phyloP scores from a whole-genome alignment of 2,329 filamentous ascomycete genomes.

The Raffaelea ambrosiae region DNA sequence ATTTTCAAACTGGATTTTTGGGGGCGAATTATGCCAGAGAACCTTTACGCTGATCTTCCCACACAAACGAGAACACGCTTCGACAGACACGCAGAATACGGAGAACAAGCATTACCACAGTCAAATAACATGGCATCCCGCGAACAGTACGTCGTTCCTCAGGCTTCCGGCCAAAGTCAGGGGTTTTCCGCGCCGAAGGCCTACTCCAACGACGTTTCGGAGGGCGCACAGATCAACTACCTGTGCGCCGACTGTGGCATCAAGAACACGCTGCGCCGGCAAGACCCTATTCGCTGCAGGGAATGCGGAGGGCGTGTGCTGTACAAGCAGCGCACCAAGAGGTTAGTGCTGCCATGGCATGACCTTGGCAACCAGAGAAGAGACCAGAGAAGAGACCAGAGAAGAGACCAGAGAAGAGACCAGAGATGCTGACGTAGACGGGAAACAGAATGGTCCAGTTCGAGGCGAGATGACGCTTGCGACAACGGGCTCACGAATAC shows the following conservation, averaged over 20 bases:
- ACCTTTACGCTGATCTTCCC: too few relatives aligned
- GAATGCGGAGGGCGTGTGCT: constrained; percentile 92
- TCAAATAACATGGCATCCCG: constrained; percentile 38
- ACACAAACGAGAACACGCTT: too few relatives aligned
- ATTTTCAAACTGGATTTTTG: too few relatives aligned
- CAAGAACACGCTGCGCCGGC: constrained; percentile 65
- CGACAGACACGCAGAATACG: too few relatives aligned
- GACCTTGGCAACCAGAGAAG: not conserved
- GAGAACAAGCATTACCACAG: not conserved
- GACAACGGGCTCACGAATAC: not conserved
- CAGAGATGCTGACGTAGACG: constrained; percentile 13
- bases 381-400: too few relatives aligned
- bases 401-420: too few relatives aligned
- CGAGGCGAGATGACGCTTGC: constrained; percentile 66
- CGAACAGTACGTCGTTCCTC: constrained; percentile 70
- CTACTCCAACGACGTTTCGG: constrained; percentile 28
- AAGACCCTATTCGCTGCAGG: constrained; percentile 77
- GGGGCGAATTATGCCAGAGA: too few relatives aligned
- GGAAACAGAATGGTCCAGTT: constrained; percentile 87
- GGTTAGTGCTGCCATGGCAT: constrained; percentile 47
- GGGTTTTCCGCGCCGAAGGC: constrained; percentile 21
- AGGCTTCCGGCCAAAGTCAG: constrained; percentile 33
- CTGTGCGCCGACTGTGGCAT: constrained; percentile 79
- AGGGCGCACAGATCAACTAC: constrained; percentile 52
- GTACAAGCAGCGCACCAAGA: constrained; percentile 96